Base-by-base conservation (phyloP, 192 early-diverging fungal genomes). In the Coemansia sp. region DNA sequence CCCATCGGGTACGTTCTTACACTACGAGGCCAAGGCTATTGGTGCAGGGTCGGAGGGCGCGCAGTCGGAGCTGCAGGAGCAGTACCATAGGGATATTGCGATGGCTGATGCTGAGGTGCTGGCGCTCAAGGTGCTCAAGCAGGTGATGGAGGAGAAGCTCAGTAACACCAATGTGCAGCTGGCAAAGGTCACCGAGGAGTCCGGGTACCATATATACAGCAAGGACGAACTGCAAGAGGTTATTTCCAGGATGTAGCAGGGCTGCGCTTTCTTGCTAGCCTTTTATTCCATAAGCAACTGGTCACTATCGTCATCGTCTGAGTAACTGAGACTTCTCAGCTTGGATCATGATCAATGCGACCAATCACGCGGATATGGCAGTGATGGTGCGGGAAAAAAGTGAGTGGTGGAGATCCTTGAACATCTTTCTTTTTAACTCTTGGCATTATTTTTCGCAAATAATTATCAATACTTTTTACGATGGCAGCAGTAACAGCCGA, bases 81-180 rank as follows among this genome's bases (percentile, higher is more conserved):
- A 97, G 70, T 99, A 94, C 67, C 93, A 98, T 70, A 86, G 91
- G 74, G 67, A 62, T 17, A 79, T 98, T 54, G 91, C 89, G 2
- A 70, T 98, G 67, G 79, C 83, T 13, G 94, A 98, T 62, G 97
- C 96, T 7, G 89, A 94, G 72, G 81, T 84, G 7, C 71, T 98
- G 57, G 88, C 96, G 22, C 86, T 99, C 37, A 97, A 95, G 85
- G 92, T 98, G 17, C 81, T 99, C 36, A 99, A 99, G 86, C 89
- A 94, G 68, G 97, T 99, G 20, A 99, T 99, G 96, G 97, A 99
- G 75, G 97, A 99, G 82, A 99, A 99, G 81, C 85, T 99, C 36
- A 96, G 87, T 75, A 88, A 89, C 59, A 88, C 88, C 11, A 99
- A 99, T 75, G 94, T 99, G 10, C 90, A 99, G 82, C 70, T 99